Conservation (phyloP, 208 protist genomes). For the Trypanosoma rangeli region DNA sequence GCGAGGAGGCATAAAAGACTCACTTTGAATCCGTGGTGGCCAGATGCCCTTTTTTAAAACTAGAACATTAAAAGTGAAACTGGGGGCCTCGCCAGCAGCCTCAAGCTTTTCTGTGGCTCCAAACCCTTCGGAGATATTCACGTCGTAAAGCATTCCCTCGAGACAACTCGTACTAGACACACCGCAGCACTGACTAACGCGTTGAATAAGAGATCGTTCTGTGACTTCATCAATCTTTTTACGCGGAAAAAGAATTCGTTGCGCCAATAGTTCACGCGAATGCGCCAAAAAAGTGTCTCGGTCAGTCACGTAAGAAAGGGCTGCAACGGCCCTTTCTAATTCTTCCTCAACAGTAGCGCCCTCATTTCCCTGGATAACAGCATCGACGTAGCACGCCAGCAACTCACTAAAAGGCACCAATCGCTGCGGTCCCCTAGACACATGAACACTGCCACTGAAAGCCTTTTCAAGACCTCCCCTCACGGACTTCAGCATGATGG, state of each 20-base stretch:
- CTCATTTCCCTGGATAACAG: constrained; percentile 55
- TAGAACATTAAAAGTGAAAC: constrained; percentile 55
- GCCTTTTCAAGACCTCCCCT: constrained; percentile 69
- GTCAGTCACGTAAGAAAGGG: constrained; percentile 73
- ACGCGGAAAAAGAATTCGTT: constrained; percentile 74
- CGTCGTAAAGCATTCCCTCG: constrained; percentile 88
- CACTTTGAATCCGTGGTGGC: constrained; percentile 53
- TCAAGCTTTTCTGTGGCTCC: constrained; percentile 45
- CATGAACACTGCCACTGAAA: constrained; percentile 53
- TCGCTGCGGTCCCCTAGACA: constrained; percentile 20
- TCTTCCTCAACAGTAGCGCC: constrained; percentile 33
- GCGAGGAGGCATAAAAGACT: constrained; percentile 27
- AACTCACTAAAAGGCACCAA: constrained; percentile 69
- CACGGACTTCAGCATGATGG: constrained; percentile 62
- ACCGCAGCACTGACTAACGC: constrained; percentile 67
- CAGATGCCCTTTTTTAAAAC: constrained; percentile 86
- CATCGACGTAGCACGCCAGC: constrained; percentile 77
- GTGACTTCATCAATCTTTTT: constrained; percentile 55
- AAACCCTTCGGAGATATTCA: constrained; percentile 51
- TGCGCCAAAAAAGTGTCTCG: constrained; percentile 76
- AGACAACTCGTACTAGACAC: constrained; percentile 71
- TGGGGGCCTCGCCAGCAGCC: constrained; percentile 22
- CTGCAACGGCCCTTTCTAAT: constrained; percentile 58
- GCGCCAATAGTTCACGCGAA: constrained; percentile 71
- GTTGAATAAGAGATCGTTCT: constrained; percentile 71